A percentile compares a stretch with the other conserved stretches of the same genome.
Evolutionary conservation across 1,139 yeast species (phyloP).

Genomic region (Protomyces gravidus): DNA sequence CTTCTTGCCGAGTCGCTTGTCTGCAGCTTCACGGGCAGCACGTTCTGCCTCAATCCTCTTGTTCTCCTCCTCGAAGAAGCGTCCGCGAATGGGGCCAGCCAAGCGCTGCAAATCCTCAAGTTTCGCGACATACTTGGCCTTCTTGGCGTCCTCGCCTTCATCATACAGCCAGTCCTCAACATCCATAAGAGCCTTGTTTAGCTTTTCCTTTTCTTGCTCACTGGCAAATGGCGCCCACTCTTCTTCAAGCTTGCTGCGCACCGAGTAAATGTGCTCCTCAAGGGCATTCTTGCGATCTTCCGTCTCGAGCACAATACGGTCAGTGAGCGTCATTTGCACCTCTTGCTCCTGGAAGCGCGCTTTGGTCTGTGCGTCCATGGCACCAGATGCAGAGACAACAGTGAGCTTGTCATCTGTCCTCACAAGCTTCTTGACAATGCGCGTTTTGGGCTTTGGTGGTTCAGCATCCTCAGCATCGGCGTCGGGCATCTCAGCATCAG

Average conservation of each 20-base stretch:
- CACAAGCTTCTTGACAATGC: constrained; percentile 86
- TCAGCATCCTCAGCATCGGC: constrained; percentile 56
- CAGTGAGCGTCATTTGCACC: constrained; percentile 77
- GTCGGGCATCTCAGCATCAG: constrained; percentile 44
- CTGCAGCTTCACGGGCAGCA: constrained; percentile 23
- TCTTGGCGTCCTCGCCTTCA: constrained; percentile 92
- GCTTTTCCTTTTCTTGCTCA: constrained; percentile 80
- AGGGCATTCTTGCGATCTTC: constrained; percentile 98
- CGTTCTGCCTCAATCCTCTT: constrained; percentile 70
- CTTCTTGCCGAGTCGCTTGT: constrained; percentile 24
- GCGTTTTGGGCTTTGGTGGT: constrained; percentile 50
- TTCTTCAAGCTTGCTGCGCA: constrained; percentile 95
- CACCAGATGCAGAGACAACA: constrained; percentile 57
- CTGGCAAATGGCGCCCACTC: constrained; percentile 83
- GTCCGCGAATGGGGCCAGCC: constrained; percentile 93
- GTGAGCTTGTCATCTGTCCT: constrained; percentile 71
- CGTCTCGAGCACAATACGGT: constrained; percentile 95
- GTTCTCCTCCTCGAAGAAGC: constrained; percentile 93
- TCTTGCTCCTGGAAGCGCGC: constrained; percentile 71
- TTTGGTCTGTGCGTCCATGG: constrained; percentile 59
- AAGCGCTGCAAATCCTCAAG: constrained; percentile 93
- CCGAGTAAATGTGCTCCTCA: constrained; percentile 96
- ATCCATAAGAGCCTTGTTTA: constrained; percentile 66
- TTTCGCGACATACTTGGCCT: constrained; percentile 96
- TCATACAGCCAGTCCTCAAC: constrained; percentile 98